A percentile compares a stretch with the other conserved stretches of the same genome.
phyloP scores from a whole-genome alignment of 768 basidiomycete genomes.

The Russula brevipes region DNA sequence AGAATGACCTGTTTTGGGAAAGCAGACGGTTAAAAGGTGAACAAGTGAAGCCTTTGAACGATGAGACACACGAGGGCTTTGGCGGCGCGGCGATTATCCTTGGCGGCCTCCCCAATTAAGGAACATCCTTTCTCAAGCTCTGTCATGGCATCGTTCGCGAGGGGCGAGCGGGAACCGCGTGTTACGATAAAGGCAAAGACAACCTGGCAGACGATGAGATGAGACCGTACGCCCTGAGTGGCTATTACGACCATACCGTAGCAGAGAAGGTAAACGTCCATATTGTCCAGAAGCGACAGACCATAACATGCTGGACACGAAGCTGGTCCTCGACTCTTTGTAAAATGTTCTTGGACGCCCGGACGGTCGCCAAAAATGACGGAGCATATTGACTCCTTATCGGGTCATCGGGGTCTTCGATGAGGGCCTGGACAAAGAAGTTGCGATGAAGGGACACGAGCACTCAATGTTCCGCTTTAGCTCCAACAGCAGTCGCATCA shows the following conservation, averaged over 20 bases:
- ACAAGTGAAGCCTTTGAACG: not conserved
- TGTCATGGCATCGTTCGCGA: slow-evolving; percentile 61
- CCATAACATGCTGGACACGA: slow-evolving; percentile 40
- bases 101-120: slow-evolving; percentile 59
- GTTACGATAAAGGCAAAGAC: slow-evolving; percentile 79
- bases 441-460: slow-evolving; percentile 52
- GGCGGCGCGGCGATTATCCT: slow-evolving; percentile 54
- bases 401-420: slow-evolving; percentile 44
- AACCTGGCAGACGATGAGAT: slow-evolving; percentile 41
- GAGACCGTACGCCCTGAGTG: slow-evolving; percentile 27
- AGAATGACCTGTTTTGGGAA: slow-evolving; percentile 50
- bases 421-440: slow-evolving; percentile 53
- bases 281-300: slow-evolving; percentile 51
- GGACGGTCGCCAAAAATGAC: slow-evolving; percentile 50
- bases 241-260: slow-evolving; percentile 46
- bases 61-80: slow-evolving; percentile 53
- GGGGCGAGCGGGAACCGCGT: slow-evolving; percentile 60
- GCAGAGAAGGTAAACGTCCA: slow-evolving; percentile 56
- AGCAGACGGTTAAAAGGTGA: not conserved
- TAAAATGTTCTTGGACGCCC: slow-evolving; percentile 45
- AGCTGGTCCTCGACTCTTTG: slow-evolving; percentile 40
- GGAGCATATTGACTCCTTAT: slow-evolving; percentile 44
- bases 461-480: slow-evolving; percentile 33
- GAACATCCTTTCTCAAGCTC: slow-evolving; percentile 65
- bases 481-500: slow-evolving; percentile 34